A percentile compares a stretch with the other conserved stretches of the same genome.
Evolutionary conservation across 805 yeast genomes (phyloP).

Genomic region (Candida verbasci): DNA sequence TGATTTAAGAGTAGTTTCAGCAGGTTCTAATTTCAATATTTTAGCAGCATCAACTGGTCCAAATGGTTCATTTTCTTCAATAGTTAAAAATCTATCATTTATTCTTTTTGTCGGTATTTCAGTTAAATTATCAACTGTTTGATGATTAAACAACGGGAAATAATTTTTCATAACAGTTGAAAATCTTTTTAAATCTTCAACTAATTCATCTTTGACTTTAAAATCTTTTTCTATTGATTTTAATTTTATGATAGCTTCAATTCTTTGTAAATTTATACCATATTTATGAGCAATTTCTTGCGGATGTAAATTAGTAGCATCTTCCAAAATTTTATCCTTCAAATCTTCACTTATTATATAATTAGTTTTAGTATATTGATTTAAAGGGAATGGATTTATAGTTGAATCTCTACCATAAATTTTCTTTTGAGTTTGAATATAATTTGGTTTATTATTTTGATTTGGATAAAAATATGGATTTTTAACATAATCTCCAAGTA

Average conservation of each 20-base stretch:
- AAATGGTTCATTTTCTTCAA: conserved; percentile 92
- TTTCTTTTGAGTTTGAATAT: conserved; percentile 49
- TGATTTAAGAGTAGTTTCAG: conserved; percentile 68
- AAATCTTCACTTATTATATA: conserved; percentile 53
- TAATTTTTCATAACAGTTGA: conserved; percentile 62
- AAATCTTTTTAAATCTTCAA: conserved; percentile 56
- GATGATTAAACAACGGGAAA: conserved; percentile 65
- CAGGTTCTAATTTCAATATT: conserved; percentile 81
- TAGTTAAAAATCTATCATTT: conserved; percentile 76
- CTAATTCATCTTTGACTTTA: conserved; percentile 47
- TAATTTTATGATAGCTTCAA: conserved; percentile 81
- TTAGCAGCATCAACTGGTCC: conserved; percentile 95
- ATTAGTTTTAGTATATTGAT: conserved; percentile 66
- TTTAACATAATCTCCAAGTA: conserved; percentile 72
- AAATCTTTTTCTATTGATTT: conserved; percentile 60
- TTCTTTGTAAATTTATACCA: conserved; percentile 78
- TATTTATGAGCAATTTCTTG: conserved; percentile 75
- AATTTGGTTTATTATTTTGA: conserved; percentile 66
- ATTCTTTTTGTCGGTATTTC: conserved; percentile 88
- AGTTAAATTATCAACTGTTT: conserved; percentile 69
- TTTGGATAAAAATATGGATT: conserved; percentile 73
- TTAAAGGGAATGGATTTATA: conserved; percentile 81
- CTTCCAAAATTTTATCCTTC: conserved; percentile 57
- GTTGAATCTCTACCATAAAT: conserved; percentile 19
- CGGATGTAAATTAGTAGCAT: conserved; percentile 51